Base-by-base conservation (phyloP, 495 filamentous ascomycete species). In the Apiosordaria backusii region DNA sequence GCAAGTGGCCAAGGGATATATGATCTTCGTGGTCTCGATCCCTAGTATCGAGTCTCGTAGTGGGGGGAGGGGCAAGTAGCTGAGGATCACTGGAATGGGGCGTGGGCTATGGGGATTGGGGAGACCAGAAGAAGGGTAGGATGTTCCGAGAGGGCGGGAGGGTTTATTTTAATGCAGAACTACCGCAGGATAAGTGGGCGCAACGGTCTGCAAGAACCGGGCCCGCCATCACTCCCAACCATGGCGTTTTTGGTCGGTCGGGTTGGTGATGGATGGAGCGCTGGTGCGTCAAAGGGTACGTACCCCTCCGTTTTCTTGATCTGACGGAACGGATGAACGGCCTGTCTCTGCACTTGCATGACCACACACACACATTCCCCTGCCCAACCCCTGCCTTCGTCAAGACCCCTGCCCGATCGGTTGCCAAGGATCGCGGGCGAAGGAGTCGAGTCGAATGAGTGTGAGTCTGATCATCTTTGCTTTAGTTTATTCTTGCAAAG, bases 121-220 rank as follows among this genome's bases (percentile, higher is more conserved):
- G 45, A 19, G 52, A 29, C 24, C 35, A 45, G 35, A 45, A 45
- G 13, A 45, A 45, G 35, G 22, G 13, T 54, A 40, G 23, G 50
- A 55, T 53, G 40, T 57, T 63, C 61, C 60, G 60, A 26, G 68
- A 35, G 68, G 66, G 68, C 53, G 70, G 64, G 59, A 70, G 68
- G 58, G 57, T 68, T 65, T 68, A 65, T 72, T 72, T 72, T 68
- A 68, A 70, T 58, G 68, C 19, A 64, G 50, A 50, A 4, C 16
- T 25, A n/a, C 24, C 16, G 61, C 23, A 50, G 62, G 60, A 58
- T 67, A 59, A 62, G 62, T 69, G 53, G 63, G 66, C 65, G 67
- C 25, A 69, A 72, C 67, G 70, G 67, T 61, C 70, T 66, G 64
- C 66, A 61, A 54, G 26, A 61, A 67, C 58, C 65, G 62, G 67